Base-by-base conservation (phyloP, 192 early-diverging fungal species). In the Mortierella antarctica region DNA sequence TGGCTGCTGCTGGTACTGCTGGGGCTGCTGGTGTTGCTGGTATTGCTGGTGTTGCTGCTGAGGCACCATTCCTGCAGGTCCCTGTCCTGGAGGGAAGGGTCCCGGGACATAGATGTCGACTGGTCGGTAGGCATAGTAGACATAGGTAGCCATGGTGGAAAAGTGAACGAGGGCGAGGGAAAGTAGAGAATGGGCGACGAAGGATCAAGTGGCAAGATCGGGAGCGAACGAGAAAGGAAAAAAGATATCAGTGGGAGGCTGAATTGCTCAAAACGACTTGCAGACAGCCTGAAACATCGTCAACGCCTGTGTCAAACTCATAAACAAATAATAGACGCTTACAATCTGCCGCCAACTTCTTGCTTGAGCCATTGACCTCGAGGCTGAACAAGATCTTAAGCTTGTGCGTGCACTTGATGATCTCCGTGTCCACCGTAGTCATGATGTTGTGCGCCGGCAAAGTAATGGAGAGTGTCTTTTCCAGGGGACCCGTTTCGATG, bases 81-180 rank as follows among this genome's bases (percentile, higher is more conserved):
- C 76, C 54, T 79, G 76, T 57, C 76, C 76, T 39, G 76, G 76
- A 7, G 76, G 76, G 42, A 79, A 79, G n/a, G 76, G 76, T 55
- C 76, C 76, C 14, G 76, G 76, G 15, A 79, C 55, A 39, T 79
- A 79, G 5, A 79, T 1, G 45, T 79, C 76, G 40, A 79, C 71
- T 73, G 39, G 10, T n/a, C 14, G 21, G 2, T 18, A 31, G 31
- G 31, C 31, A 31, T 31, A 31, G 31, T 31, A 31, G 31, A 31
- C 1, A 31, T 31, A 31, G 31, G 31, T 31, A 31, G 31, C 31
- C 31, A 31, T 31, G 31, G 31, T 31, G 1, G 31, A 31, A 31
- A 31, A 31, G 31, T 31, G 58, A 9, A 48, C 4, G 5, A 42
- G 11, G 2, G 2, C 10, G 13, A 51, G 50, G 2, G n/a, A 51